These are phyloP conservation scores for Gastrolobium bilobum DNA, from an alignment of 306 rosid species.

Conservation along the genomic window DNA sequence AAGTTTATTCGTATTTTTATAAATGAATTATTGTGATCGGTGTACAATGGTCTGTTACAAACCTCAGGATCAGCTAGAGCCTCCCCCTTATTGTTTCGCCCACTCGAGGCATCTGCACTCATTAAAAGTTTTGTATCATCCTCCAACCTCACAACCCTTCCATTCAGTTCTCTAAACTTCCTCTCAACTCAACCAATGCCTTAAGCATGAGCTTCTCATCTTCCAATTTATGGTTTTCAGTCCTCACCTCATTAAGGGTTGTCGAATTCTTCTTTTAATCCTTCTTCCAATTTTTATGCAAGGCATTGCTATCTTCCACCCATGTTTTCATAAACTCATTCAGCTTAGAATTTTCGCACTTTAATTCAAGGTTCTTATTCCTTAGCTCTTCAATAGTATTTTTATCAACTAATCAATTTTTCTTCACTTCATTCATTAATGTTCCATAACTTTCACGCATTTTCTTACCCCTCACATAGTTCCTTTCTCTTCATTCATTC, in stretches of 20 bases:
- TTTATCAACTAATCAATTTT: not conserved
- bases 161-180: slow-evolving; percentile 13
- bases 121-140: not conserved
- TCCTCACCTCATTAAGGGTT: not conserved
- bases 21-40: no score
- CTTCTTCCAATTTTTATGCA: slow-evolving; percentile 30
- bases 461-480: slow-evolving; percentile 6
- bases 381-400: not conserved
- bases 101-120: not conserved
- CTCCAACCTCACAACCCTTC: slow-evolving; percentile 22
- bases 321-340: not conserved
- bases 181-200: not conserved
- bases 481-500: slow-evolving; percentile 40
- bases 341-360: not conserved
- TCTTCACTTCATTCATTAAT: slow-evolving; percentile 38
- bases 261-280: not conserved
- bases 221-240: not conserved
- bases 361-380: not conserved
- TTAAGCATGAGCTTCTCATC: not conserved
- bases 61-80: not conserved
- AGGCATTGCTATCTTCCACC: not conserved
- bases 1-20: no score
- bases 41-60: no score
- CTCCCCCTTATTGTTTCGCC: not conserved
- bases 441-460: slow-evolving; percentile 25